These are phyloP conservation scores for Platanthera guangdongensis DNA, from an alignment of 106 monocot genomes.

Conservation along the genomic window DNA sequence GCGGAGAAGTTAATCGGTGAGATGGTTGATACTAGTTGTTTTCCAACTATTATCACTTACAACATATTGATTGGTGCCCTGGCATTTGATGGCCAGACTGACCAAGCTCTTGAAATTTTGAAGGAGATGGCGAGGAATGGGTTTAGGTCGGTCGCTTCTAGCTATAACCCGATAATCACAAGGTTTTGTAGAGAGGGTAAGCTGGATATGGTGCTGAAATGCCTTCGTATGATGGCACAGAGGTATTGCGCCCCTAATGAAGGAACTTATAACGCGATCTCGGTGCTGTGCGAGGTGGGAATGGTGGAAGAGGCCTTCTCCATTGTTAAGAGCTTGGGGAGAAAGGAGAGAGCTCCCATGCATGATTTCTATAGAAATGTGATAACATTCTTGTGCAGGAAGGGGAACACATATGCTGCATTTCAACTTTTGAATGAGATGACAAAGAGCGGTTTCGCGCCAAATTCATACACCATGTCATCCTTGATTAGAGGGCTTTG, in stretches of 20 bases:
- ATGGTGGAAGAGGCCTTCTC: constrained; percentile 52
- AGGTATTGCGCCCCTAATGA: constrained; percentile 39
- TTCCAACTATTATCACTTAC: constrained; percentile 58
- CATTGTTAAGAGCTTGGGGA: constrained; percentile 43
- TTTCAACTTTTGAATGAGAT: constrained; percentile 70
- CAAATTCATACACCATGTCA: constrained; percentile 64
- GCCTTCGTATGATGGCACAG: constrained; percentile 57
- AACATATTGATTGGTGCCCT: constrained; percentile 70
- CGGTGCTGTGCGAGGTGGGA: constrained; percentile 56
- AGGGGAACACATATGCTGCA: constrained; percentile 66
- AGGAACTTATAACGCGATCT: constrained; percentile 83
- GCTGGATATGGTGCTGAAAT: constrained; percentile 42
- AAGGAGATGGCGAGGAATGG: constrained; percentile 50
- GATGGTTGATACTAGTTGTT: constrained; percentile 42
- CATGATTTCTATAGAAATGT: constrained; percentile 64
- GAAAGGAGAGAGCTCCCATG: constrained; percentile 38
- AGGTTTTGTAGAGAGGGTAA: constrained; percentile 51
- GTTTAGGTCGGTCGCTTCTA: constrained; percentile 55
- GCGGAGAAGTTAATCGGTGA: constrained; percentile 63
- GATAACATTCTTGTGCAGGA: constrained; percentile 60
- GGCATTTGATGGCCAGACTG: constrained; percentile 41
- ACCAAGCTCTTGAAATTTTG: constrained; percentile 55
- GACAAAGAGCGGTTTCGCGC: constrained; percentile 54
- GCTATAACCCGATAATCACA: constrained; percentile 77
- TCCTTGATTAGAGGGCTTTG: constrained; percentile 74